phyloP scores from a whole-genome alignment of 495 filamentous ascomycete genomes.

The Tetracladium setigerum region DNA sequence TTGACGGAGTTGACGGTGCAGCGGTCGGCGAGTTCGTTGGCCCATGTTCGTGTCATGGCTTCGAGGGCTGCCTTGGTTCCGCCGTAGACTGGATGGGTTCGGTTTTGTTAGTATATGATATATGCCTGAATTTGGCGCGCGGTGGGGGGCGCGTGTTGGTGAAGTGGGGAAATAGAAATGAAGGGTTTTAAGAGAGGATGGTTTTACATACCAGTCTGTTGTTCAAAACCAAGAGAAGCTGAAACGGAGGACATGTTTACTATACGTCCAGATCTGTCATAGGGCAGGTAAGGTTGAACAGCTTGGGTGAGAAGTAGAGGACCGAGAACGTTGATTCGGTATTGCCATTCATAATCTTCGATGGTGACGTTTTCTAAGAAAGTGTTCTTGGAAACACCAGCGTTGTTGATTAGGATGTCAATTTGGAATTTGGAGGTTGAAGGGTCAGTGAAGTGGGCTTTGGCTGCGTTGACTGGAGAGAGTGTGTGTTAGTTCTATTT shows the following conservation, averaged over 20 bases:
- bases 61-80: constrained; percentile 87
- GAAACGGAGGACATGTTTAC: constrained; percentile 72
- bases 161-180: too few relatives aligned
- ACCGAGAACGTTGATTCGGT: constrained; percentile 78
- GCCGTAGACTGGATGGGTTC: too few relatives aligned
- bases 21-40: constrained; percentile 67
- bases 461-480: constrained; percentile 24
- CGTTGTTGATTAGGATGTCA: constrained; percentile 88
- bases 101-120: too few relatives aligned
- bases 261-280: constrained; percentile 68
- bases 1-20: constrained; percentile 84
- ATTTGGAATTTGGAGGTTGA: constrained; percentile 47
- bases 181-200: too few relatives aligned
- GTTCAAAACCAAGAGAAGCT: constrained; percentile 57
- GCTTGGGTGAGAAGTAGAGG: constrained; percentile 76
- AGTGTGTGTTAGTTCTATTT: too few relatives aligned
- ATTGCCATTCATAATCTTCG: constrained; percentile 61
- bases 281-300: constrained; percentile 59
- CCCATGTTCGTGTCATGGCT: constrained; percentile 88
- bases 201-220: too few relatives aligned
- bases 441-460: constrained; percentile 22
- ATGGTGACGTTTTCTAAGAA: constrained; percentile 47
- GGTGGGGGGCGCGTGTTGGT: too few relatives aligned
- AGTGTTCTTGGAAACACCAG: constrained; percentile 58
- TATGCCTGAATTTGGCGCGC: too few relatives aligned